A percentile compares a stretch with the other conserved stretches of the same genome.
These are phyloP conservation scores for Chlorella sorokiniana DNA, from an alignment of 139 green algal genomes.

Conservation along the genomic window DNA sequence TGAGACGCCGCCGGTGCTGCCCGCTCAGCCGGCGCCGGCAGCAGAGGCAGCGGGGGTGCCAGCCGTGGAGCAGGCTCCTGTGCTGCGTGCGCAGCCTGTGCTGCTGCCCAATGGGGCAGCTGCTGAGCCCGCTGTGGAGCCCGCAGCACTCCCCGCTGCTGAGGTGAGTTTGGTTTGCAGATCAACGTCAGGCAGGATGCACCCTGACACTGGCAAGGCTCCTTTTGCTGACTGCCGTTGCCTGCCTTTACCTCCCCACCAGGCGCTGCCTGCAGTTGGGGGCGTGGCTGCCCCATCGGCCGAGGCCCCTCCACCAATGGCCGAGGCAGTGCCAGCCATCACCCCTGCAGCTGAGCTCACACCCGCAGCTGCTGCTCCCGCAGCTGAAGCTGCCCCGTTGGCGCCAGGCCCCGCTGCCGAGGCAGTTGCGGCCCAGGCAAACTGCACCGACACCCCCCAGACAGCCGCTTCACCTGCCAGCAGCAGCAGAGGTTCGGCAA, in stretches of 20 bases:
- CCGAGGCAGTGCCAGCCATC: neutral
- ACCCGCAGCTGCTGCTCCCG: neutral
- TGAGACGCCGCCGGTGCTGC: neutral
- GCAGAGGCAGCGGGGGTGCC: neutral
- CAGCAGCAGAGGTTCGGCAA: slow-evolving; percentile 46
- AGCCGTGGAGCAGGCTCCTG: neutral
- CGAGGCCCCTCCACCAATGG: neutral
- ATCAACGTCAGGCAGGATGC: too few relatives aligned
- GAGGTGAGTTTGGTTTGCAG: too few relatives aligned
- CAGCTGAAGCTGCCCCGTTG: neutral
- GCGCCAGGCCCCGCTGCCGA: neutral
- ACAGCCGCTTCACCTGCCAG: slow-evolving; percentile 40
- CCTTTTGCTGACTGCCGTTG: too few relatives aligned
- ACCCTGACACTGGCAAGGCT: too few relatives aligned
- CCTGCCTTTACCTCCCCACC: too few relatives aligned
- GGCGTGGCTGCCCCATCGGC: neutral
- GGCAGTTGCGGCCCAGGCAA: neutral
- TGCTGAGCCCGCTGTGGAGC: neutral
- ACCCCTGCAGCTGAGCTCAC: neutral
- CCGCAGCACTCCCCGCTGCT: neutral
- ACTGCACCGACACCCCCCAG: slow-evolving; percentile 32
- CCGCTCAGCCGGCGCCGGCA: neutral
- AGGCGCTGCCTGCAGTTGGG: too few relatives aligned
- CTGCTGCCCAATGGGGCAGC: neutral
- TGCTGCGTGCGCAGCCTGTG: neutral